Conservation (phyloP, 1,139 yeast species). For the Taphrina wiesneri region DNA sequence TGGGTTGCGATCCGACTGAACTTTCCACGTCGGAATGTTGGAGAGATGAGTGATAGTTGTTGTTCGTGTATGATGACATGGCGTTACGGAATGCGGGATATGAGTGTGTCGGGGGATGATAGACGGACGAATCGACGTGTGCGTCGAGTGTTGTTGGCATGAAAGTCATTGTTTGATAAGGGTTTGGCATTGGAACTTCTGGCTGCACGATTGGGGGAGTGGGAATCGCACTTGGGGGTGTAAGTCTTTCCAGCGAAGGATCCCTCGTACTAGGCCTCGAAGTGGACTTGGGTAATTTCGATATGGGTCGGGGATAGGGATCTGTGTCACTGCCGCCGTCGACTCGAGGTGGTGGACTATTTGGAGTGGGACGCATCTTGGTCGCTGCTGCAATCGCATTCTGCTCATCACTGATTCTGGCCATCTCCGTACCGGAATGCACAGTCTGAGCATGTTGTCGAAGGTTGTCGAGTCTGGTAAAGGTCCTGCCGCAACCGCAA, state of each 20-base stretch:
- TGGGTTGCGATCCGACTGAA: conserved; percentile 22
- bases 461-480: conserved; percentile 80
- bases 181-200: not conserved
- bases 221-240: not conserved
- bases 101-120: not conserved
- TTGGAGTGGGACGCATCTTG: conserved; percentile 12
- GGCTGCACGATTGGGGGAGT: not conserved
- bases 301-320: conserved; percentile 13
- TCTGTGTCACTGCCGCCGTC: conserved; percentile 19
- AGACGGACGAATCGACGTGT: not conserved
- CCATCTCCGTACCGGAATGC: conserved; percentile 61
- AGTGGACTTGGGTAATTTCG: not conserved
- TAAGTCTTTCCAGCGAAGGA: not conserved
- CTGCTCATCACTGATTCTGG: conserved; percentile 17
- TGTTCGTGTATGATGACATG: not conserved
- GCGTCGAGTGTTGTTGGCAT: conserved; percentile 1
- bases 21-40: conserved; percentile 12
- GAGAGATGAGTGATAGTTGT: not conserved
- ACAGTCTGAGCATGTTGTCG: conserved; percentile 93
- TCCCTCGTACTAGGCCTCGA: conserved; percentile 7
- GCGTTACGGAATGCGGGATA: not conserved
- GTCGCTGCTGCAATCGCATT: conserved; percentile 25
- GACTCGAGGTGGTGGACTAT: conserved; percentile 15
- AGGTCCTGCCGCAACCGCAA: conserved; percentile 80
- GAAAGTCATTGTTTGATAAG: not conserved